These are phyloP conservation scores for Ceratorhiza oryzae-sativae DNA, from an alignment of 1,284 basidiomycete genomes.

Conservation along the genomic window DNA sequence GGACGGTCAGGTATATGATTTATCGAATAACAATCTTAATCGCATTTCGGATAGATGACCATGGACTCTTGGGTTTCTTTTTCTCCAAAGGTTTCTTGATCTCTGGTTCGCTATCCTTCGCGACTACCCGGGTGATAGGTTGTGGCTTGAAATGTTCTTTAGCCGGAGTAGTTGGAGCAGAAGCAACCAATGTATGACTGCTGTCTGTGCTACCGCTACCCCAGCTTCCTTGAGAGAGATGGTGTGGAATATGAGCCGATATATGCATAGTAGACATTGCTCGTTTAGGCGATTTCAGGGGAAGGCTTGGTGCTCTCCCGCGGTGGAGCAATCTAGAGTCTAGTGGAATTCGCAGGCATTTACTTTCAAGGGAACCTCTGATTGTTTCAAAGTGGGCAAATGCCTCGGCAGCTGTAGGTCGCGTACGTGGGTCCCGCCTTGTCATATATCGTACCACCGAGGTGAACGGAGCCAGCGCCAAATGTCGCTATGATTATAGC, in stretches of 20 bases:
- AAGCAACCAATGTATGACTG: slow-evolving; percentile 8
- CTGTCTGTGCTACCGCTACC: slow-evolving; percentile 26
- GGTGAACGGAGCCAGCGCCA: slow-evolving; percentile 21
- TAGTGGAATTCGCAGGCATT: slow-evolving; percentile 21
- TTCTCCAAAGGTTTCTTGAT: neutral
- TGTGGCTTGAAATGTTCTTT: neutral
- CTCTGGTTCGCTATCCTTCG: neutral
- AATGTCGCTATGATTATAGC: neutral
- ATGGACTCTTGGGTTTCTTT: slow-evolving; percentile 17
- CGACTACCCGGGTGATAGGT: neutral
- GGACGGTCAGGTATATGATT: neutral
- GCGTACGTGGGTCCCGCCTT: slow-evolving; percentile 23
- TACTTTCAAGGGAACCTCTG: slow-evolving; percentile 22
- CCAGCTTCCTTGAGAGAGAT: slow-evolving; percentile 7
- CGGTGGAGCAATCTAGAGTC: slow-evolving; percentile 14
- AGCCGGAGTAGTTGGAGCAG: neutral
- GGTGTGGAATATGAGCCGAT: neutral
- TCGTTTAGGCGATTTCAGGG: slow-evolving; percentile 1
- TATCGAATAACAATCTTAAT: slow-evolving; percentile 15
- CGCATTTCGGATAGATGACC: slow-evolving; percentile 1
- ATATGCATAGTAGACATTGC: slow-evolving; percentile 29
- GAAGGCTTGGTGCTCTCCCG: neutral
- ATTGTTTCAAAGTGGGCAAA: slow-evolving; percentile 35
- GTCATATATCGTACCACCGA: slow-evolving; percentile 33
- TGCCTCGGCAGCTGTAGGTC: slow-evolving; percentile 26